Conservation (phyloP, 2,329 filamentous ascomycete species). For the Trichoderma sp. region DNA sequence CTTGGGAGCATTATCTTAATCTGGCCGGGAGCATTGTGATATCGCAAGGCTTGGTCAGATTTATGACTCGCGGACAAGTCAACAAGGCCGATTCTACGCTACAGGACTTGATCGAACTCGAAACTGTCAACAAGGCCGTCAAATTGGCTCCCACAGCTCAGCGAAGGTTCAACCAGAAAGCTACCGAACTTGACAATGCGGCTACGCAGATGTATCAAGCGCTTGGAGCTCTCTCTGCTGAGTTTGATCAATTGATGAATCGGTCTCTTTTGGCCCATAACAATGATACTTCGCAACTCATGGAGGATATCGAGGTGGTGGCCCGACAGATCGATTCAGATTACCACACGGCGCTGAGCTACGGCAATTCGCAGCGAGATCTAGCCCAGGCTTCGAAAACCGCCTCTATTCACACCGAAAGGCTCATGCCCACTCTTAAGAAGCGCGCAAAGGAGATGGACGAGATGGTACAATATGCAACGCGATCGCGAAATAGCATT, state of each 20-base stretch:
- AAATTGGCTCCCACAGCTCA: slow-evolving; percentile 61
- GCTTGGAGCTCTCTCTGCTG: slow-evolving; percentile 62
- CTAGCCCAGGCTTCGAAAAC: slow-evolving; percentile 64
- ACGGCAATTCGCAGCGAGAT: slow-evolving; percentile 64
- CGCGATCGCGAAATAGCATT: slow-evolving; percentile 67
- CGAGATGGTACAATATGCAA: slow-evolving; percentile 59
- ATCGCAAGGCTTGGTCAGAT: slow-evolving; percentile 64
- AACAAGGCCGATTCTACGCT: slow-evolving; percentile 59
- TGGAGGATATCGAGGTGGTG: slow-evolving; percentile 84
- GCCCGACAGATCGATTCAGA: slow-evolving; percentile 86
- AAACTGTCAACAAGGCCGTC: slow-evolving; percentile 72
- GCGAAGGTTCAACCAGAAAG: slow-evolving; percentile 60
- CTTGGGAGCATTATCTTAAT: slow-evolving; percentile 69
- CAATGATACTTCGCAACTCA: slow-evolving; percentile 66
- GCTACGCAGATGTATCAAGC: slow-evolving; percentile 62
- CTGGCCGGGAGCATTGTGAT: slow-evolving; percentile 66
- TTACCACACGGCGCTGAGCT: slow-evolving; percentile 72
- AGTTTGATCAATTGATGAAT: slow-evolving; percentile 61
- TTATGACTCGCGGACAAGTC: slow-evolving; percentile 57
- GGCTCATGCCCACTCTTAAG: slow-evolving; percentile 59
- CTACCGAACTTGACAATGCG: slow-evolving; percentile 61
- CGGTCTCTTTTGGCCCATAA: slow-evolving; percentile 59
- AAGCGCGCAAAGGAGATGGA: slow-evolving; percentile 63
- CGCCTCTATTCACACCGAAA: slow-evolving; percentile 64
- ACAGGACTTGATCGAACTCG: slow-evolving; percentile 74